Conservation (phyloP, 345 rosid genomes). For the Zanthoxylum bungeanum region DNA sequence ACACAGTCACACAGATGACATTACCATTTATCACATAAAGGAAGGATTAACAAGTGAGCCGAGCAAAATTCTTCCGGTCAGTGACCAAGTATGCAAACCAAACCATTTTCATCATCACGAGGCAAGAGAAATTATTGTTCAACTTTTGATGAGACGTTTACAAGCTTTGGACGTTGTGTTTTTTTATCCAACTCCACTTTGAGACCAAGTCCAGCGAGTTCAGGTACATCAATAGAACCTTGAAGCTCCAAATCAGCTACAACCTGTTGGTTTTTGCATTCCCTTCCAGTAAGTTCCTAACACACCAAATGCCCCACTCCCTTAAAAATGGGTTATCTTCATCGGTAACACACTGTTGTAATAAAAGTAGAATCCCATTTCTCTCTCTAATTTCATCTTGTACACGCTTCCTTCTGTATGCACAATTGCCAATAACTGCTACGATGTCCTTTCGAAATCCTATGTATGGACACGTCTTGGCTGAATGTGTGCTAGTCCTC, state of each 20-base stretch:
- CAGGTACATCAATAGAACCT: slow-evolving; percentile 67
- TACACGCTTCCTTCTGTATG: slow-evolving; percentile 52
- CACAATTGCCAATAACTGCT: slow-evolving; percentile 71
- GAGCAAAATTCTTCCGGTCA: not conserved
- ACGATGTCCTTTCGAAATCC: slow-evolving; percentile 83
- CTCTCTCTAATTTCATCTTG: slow-evolving; percentile 71
- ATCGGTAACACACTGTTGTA: slow-evolving; percentile 73
- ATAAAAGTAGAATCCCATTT: slow-evolving; percentile 50
- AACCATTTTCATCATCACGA: not conserved
- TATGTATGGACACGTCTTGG: slow-evolving; percentile 55
- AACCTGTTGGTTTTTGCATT: slow-evolving; percentile 55
- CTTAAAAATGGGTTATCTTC: slow-evolving; percentile 75
- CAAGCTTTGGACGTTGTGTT: slow-evolving; percentile 64
- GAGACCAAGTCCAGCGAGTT: slow-evolving; percentile 64
- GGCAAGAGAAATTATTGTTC: not conserved
- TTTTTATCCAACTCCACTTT: slow-evolving; percentile 62
- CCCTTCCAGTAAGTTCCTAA: slow-evolving; percentile 71
- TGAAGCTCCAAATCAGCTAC: slow-evolving; percentile 72
- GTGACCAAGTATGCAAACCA: not conserved
- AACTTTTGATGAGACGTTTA: slow-evolving; percentile 41
- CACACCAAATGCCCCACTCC: slow-evolving; percentile 84
- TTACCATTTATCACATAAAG: not conserved
- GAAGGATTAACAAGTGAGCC: not conserved
- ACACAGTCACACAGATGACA: not conserved
- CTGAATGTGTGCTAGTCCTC: slow-evolving; percentile 12